Evolutionary conservation across 768 basidiomycete genomes (phyloP).

Genomic region (Tylopilus subfusipes): DNA sequence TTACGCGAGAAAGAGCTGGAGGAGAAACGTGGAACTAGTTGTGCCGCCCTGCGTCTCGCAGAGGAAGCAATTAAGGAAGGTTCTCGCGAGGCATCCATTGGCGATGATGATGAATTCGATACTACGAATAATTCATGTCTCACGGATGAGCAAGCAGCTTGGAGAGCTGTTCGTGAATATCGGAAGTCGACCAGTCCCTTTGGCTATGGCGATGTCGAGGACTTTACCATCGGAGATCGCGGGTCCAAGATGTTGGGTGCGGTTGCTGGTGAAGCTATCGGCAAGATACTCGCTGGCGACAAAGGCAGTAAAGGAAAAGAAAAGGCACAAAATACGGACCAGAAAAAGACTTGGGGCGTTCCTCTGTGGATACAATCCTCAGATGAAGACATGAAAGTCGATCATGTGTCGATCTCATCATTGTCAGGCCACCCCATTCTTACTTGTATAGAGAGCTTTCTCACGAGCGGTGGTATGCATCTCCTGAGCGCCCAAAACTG

Average conservation of each 20-base stretch:
- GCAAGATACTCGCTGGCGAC: slow-evolving; percentile 43
- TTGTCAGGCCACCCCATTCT: slow-evolving; percentile 28
- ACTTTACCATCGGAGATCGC: slow-evolving; percentile 37
- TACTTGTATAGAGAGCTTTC: slow-evolving; percentile 30
- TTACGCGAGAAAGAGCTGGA: slow-evolving; percentile 47
- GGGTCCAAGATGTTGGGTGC: slow-evolving; percentile 28
- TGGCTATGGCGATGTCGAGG: slow-evolving; percentile 19
- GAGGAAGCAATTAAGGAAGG: slow-evolving; percentile 39
- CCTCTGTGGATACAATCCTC: slow-evolving; percentile 31
- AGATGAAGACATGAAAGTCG: slow-evolving; percentile 22
- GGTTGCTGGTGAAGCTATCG: slow-evolving; percentile 40
- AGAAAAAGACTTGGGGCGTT: slow-evolving; percentile 21
- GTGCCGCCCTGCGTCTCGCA: slow-evolving; percentile 42
- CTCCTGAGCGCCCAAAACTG: not conserved
- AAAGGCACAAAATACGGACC: slow-evolving; percentile 25
- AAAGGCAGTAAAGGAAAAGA: slow-evolving; percentile 28
- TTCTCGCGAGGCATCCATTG: slow-evolving; percentile 21
- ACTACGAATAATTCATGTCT: slow-evolving; percentile 16
- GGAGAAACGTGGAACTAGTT: slow-evolving; percentile 34
- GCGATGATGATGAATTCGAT: slow-evolving; percentile 23
- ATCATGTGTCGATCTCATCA: slow-evolving; percentile 4
- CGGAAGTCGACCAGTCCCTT: slow-evolving; percentile 17
- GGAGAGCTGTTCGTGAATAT: slow-evolving; percentile 33
- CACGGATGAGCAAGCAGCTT: slow-evolving; percentile 39
- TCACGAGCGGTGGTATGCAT: slow-evolving; percentile 35